A percentile compares a stretch with the other conserved stretches of the same genome.
Conservation (phyloP, 257 asterid species). For the Nicotiana tomentosiformis region DNA sequence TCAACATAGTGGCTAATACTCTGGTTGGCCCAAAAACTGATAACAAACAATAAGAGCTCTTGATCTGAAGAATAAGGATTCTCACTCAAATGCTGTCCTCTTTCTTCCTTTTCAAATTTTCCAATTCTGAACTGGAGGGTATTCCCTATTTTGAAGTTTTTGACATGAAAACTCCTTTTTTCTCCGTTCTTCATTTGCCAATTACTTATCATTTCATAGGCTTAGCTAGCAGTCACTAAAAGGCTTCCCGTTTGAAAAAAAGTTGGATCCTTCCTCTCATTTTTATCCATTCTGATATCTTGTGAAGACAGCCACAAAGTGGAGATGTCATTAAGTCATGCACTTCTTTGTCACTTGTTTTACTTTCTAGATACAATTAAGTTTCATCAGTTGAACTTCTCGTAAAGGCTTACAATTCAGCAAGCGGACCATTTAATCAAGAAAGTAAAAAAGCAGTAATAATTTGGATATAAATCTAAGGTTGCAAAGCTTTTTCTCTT, state of each 20-base stretch:
- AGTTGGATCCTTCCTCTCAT: neutral
- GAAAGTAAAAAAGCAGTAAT: neutral
- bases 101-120: neutral
- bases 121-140: neutral
- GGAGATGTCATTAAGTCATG: neutral
- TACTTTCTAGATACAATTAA: neutral
- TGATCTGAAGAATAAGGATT: neutral
- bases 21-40: neutral
- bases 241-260: neutral
- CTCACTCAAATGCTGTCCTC: neutral
- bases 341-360: neutral
- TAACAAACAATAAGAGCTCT: neutral
- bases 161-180: neutral
- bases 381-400: no score
- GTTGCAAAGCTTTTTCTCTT: neutral
- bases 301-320: neutral
- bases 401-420: neutral
- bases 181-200: neutral
- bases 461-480: neutral
- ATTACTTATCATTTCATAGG: neutral
- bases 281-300: neutral
- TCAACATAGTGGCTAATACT: neutral
- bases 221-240: neutral
- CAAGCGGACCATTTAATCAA: neutral
- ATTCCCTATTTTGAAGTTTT: neutral